Evolutionary conservation across 2,329 filamentous ascomycete species (phyloP).

Genomic region (Eutypa lata): DNA sequence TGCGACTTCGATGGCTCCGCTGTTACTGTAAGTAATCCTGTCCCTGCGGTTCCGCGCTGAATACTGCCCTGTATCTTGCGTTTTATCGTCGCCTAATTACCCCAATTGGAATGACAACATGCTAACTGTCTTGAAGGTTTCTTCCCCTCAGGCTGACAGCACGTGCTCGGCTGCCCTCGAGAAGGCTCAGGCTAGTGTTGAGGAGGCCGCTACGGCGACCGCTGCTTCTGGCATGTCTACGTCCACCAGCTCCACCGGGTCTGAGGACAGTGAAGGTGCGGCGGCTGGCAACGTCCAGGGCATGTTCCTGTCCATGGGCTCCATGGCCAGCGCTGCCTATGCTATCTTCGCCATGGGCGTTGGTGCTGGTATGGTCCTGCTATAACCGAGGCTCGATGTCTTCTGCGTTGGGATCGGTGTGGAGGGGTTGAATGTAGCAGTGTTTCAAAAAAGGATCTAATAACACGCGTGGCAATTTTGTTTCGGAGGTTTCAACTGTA

Average conservation of each 20-base stretch:
- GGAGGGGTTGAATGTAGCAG: not conserved
- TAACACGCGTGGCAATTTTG: not conserved
- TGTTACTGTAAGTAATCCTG: slow-evolving; percentile 29
- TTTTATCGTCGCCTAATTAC: no score
- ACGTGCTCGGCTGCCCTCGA: slow-evolving; percentile 48
- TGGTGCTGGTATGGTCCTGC: slow-evolving; percentile 51
- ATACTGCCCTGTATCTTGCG: no score
- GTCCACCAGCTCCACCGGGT: slow-evolving; percentile 15
- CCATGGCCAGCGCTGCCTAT: slow-evolving; percentile 48
- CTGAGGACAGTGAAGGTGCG: slow-evolving; percentile 27
- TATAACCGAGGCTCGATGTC: slow-evolving; percentile 37
- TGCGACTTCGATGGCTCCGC: slow-evolving; percentile 60
- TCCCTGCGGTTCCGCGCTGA: no score
- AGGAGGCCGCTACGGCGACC: slow-evolving; percentile 30
- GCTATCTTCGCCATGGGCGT: slow-evolving; percentile 48
- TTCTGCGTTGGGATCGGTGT: not conserved
- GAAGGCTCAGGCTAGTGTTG: slow-evolving; percentile 40
- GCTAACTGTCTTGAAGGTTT: slow-evolving; percentile 12
- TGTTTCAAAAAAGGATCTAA: not conserved
- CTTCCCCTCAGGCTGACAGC: slow-evolving; percentile 32
- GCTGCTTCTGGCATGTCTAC: slow-evolving; percentile 10
- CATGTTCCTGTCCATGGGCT: slow-evolving; percentile 43
- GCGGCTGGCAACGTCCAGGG: slow-evolving; percentile 35
- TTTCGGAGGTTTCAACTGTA: not conserved
- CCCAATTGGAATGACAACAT: no score